These are phyloP conservation scores for Cyanidiococcus yangmingshanensis DNA, from an alignment of 23 red algal species.

Conservation along the genomic window DNA sequence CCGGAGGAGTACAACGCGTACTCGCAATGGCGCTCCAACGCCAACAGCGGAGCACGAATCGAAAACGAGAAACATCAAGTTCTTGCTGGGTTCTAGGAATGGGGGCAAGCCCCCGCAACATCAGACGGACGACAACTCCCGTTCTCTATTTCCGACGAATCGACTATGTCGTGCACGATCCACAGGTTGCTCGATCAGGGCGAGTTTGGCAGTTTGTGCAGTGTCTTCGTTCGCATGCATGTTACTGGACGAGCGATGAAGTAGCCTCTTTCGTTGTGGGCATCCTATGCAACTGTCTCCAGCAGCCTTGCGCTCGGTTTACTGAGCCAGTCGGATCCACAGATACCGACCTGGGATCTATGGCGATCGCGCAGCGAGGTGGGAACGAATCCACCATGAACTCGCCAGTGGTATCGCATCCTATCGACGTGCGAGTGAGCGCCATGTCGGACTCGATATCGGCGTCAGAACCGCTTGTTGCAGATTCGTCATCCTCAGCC, in stretches of 20 bases:
- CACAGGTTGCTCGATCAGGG: conserved; percentile 6
- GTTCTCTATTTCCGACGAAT: conserved; percentile 4
- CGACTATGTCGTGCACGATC: conserved; percentile 19
- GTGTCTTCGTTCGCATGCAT: conserved; percentile 12
- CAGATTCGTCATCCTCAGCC: background rate
- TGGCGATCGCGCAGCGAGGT: background rate
- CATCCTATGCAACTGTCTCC: background rate
- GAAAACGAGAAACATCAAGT: too few species aligned
- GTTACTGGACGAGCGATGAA: conserved; percentile 13
- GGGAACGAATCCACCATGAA: background rate
- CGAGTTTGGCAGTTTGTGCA: conserved; percentile 18
- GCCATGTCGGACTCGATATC: background rate
- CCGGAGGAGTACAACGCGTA: too few species aligned
- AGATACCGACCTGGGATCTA: background rate
- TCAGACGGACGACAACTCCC: too few species aligned
- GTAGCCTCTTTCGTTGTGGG: conserved; percentile 6
- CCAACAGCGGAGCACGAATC: too few species aligned
- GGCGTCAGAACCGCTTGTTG: background rate
- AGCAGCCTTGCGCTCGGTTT: background rate
- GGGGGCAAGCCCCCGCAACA: too few species aligned
- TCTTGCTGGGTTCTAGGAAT: too few species aligned
- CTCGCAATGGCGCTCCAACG: too few species aligned
- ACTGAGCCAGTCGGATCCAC: background rate
- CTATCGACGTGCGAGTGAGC: background rate
- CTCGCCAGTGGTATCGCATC: background rate